Conservation (phyloP, 345 rosid species). For the Syzygium grande region DNA sequence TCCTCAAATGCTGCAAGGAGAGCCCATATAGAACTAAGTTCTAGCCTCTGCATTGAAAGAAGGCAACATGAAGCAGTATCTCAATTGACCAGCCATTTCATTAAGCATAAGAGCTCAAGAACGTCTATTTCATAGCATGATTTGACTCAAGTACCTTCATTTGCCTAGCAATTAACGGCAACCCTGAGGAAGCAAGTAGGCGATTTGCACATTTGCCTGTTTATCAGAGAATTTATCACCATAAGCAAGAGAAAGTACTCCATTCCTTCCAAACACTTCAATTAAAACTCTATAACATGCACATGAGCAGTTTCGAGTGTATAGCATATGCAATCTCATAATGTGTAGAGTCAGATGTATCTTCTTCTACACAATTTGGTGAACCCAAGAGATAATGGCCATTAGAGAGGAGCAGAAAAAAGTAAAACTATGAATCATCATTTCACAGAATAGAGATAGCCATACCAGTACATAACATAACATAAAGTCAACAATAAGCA, state of each 20-base stretch:
- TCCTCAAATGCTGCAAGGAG: conserved; percentile 89
- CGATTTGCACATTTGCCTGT: conserved; percentile 94
- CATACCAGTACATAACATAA: not conserved
- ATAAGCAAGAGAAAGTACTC: not conserved
- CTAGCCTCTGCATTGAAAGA: conserved; percentile 37
- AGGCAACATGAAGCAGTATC: not conserved
- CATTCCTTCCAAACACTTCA: not conserved
- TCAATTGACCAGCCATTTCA: not conserved
- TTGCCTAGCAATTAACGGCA: conserved; percentile 78
- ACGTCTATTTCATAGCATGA: not conserved
- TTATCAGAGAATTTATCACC: not conserved
- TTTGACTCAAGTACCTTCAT: conserved; percentile 53
- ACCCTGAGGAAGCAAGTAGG: conserved; percentile 78
- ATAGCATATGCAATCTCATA: not conserved
- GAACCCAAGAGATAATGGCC: not conserved
- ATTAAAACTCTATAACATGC: not conserved
- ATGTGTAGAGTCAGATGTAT: not conserved
- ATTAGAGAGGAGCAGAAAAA: not conserved
- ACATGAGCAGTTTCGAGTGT: not conserved
- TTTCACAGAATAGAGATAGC: not conserved
- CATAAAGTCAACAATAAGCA: not conserved
- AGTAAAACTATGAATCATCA: not conserved
- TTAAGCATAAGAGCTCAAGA: not conserved
- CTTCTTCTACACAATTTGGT: not conserved
- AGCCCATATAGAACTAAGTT: conserved; percentile 85